phyloP scores from a whole-genome alignment of 495 filamentous ascomycete genomes.

The Lasiosphaeris hirsuta region DNA sequence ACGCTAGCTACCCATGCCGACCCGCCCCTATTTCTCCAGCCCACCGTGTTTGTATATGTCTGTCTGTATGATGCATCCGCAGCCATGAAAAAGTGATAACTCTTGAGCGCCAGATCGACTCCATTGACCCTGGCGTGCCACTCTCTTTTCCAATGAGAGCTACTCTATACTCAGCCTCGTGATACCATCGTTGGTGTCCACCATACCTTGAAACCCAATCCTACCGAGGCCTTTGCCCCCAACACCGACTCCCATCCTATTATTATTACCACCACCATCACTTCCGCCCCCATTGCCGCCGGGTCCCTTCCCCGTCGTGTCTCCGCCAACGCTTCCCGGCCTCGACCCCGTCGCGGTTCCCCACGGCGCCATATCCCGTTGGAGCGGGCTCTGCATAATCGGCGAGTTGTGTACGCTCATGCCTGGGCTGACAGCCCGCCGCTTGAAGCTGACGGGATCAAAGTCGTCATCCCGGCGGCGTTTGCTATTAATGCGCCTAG shows the following conservation, averaged over 20 bases:
- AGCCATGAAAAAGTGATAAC: background rate
- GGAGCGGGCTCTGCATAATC: constrained; percentile 75
- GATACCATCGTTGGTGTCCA: constrained; percentile 87
- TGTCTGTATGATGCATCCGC: too few species aligned
- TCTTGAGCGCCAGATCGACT: background rate
- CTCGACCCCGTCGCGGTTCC: constrained; percentile 31
- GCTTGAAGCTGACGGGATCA: constrained; percentile 84
- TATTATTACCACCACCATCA: constrained; percentile 19
- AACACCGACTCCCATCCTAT: constrained; percentile 23
- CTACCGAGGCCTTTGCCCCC: constrained; percentile 35
- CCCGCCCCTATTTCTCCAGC: too few species aligned
- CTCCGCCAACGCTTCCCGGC: constrained; percentile 15
- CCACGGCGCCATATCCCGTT: constrained; percentile 69
- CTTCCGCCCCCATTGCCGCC: constrained; percentile 29
- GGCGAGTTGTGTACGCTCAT: constrained; percentile 89
- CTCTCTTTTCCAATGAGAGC: background rate
- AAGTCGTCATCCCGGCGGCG: constrained; percentile 88
- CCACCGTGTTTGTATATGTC: too few species aligned
- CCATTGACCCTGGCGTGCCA: too few species aligned
- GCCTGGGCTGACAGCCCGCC: constrained; percentile 88
- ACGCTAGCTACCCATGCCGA: too few species aligned
- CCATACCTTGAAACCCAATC: constrained; percentile 92
- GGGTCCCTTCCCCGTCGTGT: background rate
- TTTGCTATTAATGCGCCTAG: constrained; percentile 66
- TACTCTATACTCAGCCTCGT: constrained; percentile 82